Evolutionary conservation across 331 rosid genomes (phyloP), one percentile per base, ranked within the genome.

Genomic region (Malus hybrid): DNA sequence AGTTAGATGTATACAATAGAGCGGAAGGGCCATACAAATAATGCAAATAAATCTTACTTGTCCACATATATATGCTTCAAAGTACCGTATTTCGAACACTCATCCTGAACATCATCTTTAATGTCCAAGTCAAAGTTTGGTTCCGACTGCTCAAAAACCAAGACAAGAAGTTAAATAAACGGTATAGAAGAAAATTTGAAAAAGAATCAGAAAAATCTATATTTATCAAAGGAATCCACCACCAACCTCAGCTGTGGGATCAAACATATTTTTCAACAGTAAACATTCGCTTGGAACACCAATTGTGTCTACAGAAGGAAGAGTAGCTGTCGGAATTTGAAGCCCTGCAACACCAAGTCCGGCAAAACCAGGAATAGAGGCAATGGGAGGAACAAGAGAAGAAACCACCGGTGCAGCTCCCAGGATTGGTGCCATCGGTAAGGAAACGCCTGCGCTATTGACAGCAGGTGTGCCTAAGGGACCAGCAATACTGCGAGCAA

Each of bases 281-380:
- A 94, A 86, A 75, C 97, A 94, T 87, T 90, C 93, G 72, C 99
- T 92, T 73, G 97, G 97, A 85, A 80, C 82, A 46, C 99, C 99
- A 62, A 89, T 80, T 36, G 96, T 84, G 74, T 89, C 93, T 69
- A 92, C 54, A 61, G 86, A 78, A 71, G 90, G 87, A 70, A 82
- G 80, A 63, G 87, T 61, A 71, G 74, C 69, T 16, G 91, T 75
- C 28, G 89, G 85, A 79, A 73, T 74, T 81, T 86, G 98, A 80
- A 87, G 86, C 54, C 89, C 88, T 57, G 74, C 82, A 84, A 84
- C 83, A 59, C 91, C 80, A 71, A 86, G 79, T 80, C 89, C 96
- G 69, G 88, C 69, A 67, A 85, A 75, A 70, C 77, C 87, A 73
- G 94, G 85, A 76, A 85, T 28, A 50, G 89, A 57, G 18, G 81